Base-by-base conservation (phyloP, 192 early-diverging fungal species). In the Spizellomyces punctatus region DNA sequence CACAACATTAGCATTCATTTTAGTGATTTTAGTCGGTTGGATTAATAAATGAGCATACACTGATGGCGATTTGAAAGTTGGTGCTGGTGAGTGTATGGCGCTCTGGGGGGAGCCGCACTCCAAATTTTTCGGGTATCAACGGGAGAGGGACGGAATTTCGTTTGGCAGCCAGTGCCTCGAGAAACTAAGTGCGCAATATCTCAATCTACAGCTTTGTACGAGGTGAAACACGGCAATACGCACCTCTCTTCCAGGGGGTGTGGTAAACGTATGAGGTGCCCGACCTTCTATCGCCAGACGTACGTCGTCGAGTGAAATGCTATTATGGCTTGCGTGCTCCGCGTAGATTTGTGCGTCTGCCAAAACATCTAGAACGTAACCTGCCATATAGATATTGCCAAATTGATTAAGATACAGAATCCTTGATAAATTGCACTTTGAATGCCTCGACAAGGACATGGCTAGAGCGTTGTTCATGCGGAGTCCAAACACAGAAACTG, bases 251-350 rank as follows among this genome's bases (percentile, higher is more conserved):
- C 92, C 86, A 17, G 96, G 96, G 49, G 93, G 94, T 36, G 84
- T 81, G 12, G 93, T 94, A 75, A 97, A 99, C 3, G 94, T 93
- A 63, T 95, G 91, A 64, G 93, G 90, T 8, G 95, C 91, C 50
- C 93, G 88, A 58, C 92, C 91, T 78, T 96, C 93, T 62, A 99
- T 94, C 4, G 97, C 94, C 44, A 99, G 79, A 43, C 90, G 89
- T 17, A 99, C 90, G 75, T 97, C 95, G 52, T 93, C 91, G 45
- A 91, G 64, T 59, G 91, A 88, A 43, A 97, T 82, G 44, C 93
- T 92, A n/a, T 78, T 71, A 36, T 76, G 88, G 19, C 84, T 87
- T 0, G 94, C 94, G 72, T 99, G 97, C 65, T 99, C 96, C 44
- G 94, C 91, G 82, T 94, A 96, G 10, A 92, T 78, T 58, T 94